Base-by-base conservation (phyloP, 1,284 basidiomycete species). In the Inonotus obliquus region DNA sequence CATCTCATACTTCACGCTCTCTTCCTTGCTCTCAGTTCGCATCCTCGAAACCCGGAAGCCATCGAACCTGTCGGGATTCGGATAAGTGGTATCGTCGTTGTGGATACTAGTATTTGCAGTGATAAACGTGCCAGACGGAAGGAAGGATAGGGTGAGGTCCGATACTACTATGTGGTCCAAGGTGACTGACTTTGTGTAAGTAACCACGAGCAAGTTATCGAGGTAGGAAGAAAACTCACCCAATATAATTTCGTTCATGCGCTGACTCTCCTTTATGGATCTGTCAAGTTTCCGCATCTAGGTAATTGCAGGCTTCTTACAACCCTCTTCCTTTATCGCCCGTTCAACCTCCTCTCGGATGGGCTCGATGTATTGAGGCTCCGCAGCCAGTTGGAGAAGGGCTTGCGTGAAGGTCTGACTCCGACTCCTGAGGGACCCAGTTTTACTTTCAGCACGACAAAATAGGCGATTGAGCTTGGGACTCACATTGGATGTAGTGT, bases 271-370 rank as follows among this genome's bases (percentile, higher is more conserved):
- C 54, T 78, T 75, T 49, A 83, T 63, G 66, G 82, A 81, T 61
- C 80, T 82, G 63, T 83, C 81, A 19, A 82, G 64, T 59, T 78
- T 79, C 55, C 69, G 67, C 75, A 82, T 75, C 54, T 77, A 78
- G 10, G 65, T 67, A 54, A 83, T 68, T 0, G 75, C 72, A 0
- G 64, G 65, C 65, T 80, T 81, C 1, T 75, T 77, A 77, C 79
- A 80, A 0, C 80, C 79, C 17, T 79, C 73, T 41, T 70, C 68
- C 0, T 63, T 60, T 6, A 77, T 60, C 5, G 76, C 68, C 0
- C 54, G 47, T 29, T 77, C 74, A 0, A 81, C 69, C 65, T 84
- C 81, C 51, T 79, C 75, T 2, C 81, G 76, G 45, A 83, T 67
- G 3, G 74, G 74, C 7, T 70, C 66, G 17, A 79, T 68, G 51